Percentiles rank a stretch among this genome's conserved stretches.
phyloP scores from a whole-genome alignment of 805 yeast genomes.

The Clavispora santaluciae region DNA sequence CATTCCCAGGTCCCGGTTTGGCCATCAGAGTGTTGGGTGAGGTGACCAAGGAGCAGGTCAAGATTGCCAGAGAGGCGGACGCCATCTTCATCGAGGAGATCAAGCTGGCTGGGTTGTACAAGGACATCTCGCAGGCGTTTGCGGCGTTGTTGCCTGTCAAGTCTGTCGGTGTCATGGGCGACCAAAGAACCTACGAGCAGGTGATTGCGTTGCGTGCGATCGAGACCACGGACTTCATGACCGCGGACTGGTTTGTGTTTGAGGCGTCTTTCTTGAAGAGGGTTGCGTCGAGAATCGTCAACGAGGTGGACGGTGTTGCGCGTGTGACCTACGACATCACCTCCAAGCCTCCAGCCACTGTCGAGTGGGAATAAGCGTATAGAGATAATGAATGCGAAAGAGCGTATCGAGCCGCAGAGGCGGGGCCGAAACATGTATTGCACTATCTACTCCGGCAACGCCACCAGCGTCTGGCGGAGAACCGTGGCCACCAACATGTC shows the following conservation, averaged over 20 bases:
- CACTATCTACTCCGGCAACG: no score
- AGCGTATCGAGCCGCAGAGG: no score
- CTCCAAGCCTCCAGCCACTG: constrained; percentile 99
- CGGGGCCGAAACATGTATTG: neutral
- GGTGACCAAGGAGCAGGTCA: constrained; percentile 89
- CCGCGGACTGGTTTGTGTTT: constrained; percentile 98
- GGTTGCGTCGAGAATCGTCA: constrained; percentile 93
- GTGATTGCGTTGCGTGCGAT: constrained; percentile 98
- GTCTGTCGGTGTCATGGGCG: constrained; percentile 99
- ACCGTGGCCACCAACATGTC: constrained; percentile 56
- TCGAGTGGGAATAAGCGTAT: constrained; percentile 85
- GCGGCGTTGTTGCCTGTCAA: constrained; percentile 96
- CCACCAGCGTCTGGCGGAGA: constrained; percentile 30
- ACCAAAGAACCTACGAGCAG: constrained; percentile 98
- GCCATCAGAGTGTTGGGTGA: constrained; percentile 98
- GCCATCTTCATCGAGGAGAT: constrained; percentile 94
- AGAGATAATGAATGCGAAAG: constrained; percentile 1
- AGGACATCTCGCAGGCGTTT: constrained; percentile 93
- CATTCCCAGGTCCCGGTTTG: constrained; percentile 99
- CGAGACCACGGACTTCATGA: constrained; percentile 97
- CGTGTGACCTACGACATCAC: constrained; percentile 98
- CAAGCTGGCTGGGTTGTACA: constrained; percentile 85
- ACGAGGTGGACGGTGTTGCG: constrained; percentile 98
- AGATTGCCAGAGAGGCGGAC: constrained; percentile 97
- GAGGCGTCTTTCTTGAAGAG: constrained; percentile 88